Conservation (phyloP, 352 stramenopile genomes). For the Phytophthora palmivora region DNA sequence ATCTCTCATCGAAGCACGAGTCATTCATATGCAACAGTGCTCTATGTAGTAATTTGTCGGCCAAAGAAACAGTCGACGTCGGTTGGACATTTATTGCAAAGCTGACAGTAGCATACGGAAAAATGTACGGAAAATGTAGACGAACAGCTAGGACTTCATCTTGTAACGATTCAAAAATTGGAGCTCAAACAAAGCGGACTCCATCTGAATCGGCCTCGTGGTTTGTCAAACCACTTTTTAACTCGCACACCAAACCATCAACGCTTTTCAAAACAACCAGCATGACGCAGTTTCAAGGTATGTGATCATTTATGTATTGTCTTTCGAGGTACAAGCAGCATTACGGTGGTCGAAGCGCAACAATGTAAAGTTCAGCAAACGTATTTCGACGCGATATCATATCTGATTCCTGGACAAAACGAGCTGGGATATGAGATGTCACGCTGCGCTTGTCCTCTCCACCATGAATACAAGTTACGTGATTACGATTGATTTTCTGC, state of each 20-base stretch:
- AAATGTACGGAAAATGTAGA: not conserved
- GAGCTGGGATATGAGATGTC: constrained; percentile 36
- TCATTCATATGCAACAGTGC: not conserved
- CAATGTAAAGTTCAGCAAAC: constrained; percentile 2
- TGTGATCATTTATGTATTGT: not conserved
- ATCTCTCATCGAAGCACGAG: not conserved
- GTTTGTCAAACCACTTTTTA: too few species aligned
- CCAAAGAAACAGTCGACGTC: too few species aligned
- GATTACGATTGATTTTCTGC: constrained; percentile 10
- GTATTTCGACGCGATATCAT: constrained; percentile 25
- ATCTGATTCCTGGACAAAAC: constrained; percentile 29
- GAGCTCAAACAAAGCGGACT: not conserved
- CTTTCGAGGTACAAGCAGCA: not conserved
- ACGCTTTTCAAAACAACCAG: too few species aligned
- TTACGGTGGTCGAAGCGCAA: constrained; percentile 11
- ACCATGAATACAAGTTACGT: constrained; percentile 13
- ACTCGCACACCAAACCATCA: too few species aligned
- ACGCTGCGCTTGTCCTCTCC: constrained; percentile 9
- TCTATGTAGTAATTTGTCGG: not conserved
- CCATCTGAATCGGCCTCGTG: too few species aligned
- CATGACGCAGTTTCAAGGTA: constrained; percentile 2
- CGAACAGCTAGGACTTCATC: not conserved
- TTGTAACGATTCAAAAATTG: not conserved
- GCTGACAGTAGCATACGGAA: too few species aligned
- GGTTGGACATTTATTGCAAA: too few species aligned